Evolutionary conservation across 345 rosid species (phyloP).

Genomic region (Nephelium lappaceum): DNA sequence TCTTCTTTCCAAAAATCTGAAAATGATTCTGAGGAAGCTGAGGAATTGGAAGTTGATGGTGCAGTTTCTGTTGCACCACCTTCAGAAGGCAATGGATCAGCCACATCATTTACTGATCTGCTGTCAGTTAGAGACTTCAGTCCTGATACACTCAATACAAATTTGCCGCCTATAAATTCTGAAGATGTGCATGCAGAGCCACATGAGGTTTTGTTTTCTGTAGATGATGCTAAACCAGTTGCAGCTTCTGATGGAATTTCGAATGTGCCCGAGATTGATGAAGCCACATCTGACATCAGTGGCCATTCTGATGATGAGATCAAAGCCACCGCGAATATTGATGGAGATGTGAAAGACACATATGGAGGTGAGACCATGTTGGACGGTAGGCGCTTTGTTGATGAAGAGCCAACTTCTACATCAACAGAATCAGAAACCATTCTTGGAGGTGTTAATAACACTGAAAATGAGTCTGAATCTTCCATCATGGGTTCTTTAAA

Average conservation of each 20-base stretch:
- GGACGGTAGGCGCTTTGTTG: conserved; percentile 7
- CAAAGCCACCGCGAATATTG: not conserved
- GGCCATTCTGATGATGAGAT: conserved; percentile 18
- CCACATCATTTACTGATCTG: conserved; percentile 18
- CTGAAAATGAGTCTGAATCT: conserved; percentile 13
- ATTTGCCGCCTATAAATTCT: conserved; percentile 16
- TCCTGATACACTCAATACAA: not conserved
- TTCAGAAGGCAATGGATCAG: conserved; percentile 34
- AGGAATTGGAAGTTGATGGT: conserved; percentile 28
- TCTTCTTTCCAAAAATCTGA: conserved; percentile 44
- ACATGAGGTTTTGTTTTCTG: conserved; percentile 12
- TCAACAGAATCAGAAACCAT: conserved; percentile 12
- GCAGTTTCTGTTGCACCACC: conserved; percentile 21
- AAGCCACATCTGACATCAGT: not conserved
- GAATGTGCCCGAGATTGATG: conserved; percentile 16
- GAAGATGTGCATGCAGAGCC: conserved; percentile 28
- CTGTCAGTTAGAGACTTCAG: conserved; percentile 19
- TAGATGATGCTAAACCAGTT: conserved; percentile 11
- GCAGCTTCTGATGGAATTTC: conserved; percentile 21
- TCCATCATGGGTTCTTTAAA: conserved; percentile 5
- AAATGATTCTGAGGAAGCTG: conserved; percentile 28
- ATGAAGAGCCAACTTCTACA: conserved; percentile 22
- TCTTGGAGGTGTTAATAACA: conserved; percentile 15
- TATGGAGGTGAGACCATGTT: conserved; percentile 18
- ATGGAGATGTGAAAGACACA: conserved; percentile 12